Evolutionary conservation across 768 basidiomycete species (phyloP).

Genomic region (Termitomyces sp.): DNA sequence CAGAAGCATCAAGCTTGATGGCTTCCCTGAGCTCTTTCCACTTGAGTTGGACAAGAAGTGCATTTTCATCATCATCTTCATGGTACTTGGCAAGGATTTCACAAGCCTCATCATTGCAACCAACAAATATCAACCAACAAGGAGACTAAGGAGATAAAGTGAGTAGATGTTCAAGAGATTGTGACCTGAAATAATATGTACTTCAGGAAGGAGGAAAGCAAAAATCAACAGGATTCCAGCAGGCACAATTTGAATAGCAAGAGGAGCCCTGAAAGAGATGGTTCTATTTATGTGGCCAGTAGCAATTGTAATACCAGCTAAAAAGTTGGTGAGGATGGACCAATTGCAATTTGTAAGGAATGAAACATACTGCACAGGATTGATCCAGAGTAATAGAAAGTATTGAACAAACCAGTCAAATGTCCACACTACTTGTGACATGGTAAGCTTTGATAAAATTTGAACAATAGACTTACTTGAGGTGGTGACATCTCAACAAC

Average conservation of each 20-base stretch:
- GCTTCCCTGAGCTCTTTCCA: constrained; percentile 48
- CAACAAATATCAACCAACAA: constrained; percentile 48
- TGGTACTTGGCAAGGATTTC: constrained; percentile 48
- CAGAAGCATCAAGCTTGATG: constrained; percentile 44
- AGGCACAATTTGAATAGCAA: constrained; percentile 48
- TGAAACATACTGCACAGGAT: constrained; percentile 33
- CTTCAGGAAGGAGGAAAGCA: constrained; percentile 32
- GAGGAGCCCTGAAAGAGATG: constrained; percentile 44
- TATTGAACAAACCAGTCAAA: constrained; percentile 38
- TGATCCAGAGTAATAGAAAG: constrained; percentile 42
- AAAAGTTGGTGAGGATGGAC: neutral
- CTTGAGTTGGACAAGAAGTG: constrained; percentile 46
- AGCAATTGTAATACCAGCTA: constrained; percentile 39
- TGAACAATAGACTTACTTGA: constrained; percentile 24
- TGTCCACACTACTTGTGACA: constrained; percentile 41
- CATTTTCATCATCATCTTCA: constrained; percentile 43
- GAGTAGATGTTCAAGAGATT: neutral
- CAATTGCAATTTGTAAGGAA: neutral
- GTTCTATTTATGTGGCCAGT: constrained; percentile 31
- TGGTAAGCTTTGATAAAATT: neutral
- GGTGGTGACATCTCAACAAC: constrained; percentile 57
- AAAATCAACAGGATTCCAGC: constrained; percentile 32
- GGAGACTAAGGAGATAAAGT: constrained; percentile 33
- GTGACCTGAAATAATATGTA: constrained; percentile 9
- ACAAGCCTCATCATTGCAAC: constrained; percentile 42